These are phyloP conservation scores for Bruguiera gymnorhiza DNA, from an alignment of 345 rosid species.

Conservation along the genomic window DNA sequence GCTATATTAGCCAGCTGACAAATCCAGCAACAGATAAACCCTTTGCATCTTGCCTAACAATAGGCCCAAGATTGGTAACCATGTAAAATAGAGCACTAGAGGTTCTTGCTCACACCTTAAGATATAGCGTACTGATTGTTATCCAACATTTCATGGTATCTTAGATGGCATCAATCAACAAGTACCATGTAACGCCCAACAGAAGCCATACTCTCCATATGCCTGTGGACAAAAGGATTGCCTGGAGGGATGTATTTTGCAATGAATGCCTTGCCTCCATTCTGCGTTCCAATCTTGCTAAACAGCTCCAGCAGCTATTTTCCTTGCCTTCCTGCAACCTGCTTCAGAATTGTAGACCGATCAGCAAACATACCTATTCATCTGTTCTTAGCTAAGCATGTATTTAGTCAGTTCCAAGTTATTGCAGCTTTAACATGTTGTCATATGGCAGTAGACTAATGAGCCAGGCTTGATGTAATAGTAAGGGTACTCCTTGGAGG, in stretches of 20 bases:
- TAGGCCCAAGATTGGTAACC: background rate
- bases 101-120: too few relatives aligned
- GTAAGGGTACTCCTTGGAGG: too few relatives aligned
- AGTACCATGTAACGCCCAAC: constrained; percentile 64
- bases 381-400: background rate
- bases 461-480: too few relatives aligned
- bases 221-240: constrained; percentile 63
- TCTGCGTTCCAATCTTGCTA: constrained; percentile 43
- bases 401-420: background rate
- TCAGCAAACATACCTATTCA: background rate
- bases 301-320: constrained; percentile 49
- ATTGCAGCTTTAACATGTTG: too few relatives aligned
- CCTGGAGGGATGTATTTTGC: constrained; percentile 40
- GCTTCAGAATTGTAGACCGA: constrained; percentile 1
- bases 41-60: background rate
- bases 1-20: background rate
- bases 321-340: constrained; percentile 76
- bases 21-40: background rate
- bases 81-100: too few relatives aligned
- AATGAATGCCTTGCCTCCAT: constrained; percentile 50
- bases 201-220: constrained; percentile 68
- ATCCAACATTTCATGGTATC: constrained; percentile 22
- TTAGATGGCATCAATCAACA: constrained; percentile 64
- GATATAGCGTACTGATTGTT: too few relatives aligned
- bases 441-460: too few relatives aligned